Conservation (phyloP, 345 rosid species). For the Eucalyptus pauciflora region DNA sequence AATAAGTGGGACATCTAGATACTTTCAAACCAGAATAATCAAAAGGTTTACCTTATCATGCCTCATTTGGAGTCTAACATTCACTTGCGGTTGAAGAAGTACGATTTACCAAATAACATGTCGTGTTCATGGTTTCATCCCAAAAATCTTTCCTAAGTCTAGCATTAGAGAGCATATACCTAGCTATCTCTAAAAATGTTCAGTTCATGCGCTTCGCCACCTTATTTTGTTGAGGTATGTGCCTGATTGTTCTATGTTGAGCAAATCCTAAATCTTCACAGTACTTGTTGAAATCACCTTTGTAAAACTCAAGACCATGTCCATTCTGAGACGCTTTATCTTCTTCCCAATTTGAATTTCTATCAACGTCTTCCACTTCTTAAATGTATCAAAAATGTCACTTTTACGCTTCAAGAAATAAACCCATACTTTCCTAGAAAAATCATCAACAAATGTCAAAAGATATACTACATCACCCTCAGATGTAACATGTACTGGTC, state of each 20-base stretch:
- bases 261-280: not conserved
- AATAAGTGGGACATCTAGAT: not conserved
- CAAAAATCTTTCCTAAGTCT: not conserved
- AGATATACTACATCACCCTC: not conserved
- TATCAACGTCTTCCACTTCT: not conserved
- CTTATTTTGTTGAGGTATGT: not conserved
- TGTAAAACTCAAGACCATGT: not conserved
- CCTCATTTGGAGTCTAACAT: not conserved
- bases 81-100: not conserved
- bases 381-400: too few species aligned
- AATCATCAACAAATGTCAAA: not conserved
- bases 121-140: not conserved
- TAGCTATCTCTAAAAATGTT: not conserved
- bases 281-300: not conserved
- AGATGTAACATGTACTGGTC: accelerated
- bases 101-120: not conserved
- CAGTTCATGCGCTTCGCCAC: not conserved
- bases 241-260: not conserved
- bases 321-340: not conserved
- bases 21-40: not conserved
- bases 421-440: not conserved
- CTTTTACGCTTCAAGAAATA: too few species aligned
- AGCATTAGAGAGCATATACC: not conserved
- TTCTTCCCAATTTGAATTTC: not conserved
- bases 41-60: not conserved